Base-by-base conservation (phyloP, 169 alveolate genomes). In the Cryptosporidium ubiquitum region DNA sequence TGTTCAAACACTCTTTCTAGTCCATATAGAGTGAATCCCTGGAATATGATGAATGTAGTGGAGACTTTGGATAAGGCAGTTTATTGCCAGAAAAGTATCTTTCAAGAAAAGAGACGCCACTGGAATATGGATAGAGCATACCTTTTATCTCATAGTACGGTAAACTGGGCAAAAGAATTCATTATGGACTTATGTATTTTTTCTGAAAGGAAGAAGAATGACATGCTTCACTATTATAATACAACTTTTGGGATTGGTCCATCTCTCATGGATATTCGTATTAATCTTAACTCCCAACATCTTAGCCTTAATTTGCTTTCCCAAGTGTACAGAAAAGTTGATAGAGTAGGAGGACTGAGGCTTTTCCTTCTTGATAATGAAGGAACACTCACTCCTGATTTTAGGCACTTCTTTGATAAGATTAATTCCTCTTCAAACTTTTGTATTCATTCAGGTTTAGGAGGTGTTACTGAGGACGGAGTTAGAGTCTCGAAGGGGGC, bases 11-110 rank as follows among this genome's bases (percentile, higher is more conserved):
- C 95, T 71, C 93, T 94, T 6, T 68, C 93, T 39, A 86, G 94
- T 29, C 93, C 95, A 14, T 84, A 91, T 23, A 93, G 95, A 37
- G 92, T 93, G 23, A 93, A 94, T 79, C 96, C 96, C 26, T 94
- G 96, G 96, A 92, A 94, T 74, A 51, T 91, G 57, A 94, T 93
- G 57, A 92, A 85, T 52, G 92, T 94, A 52, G 92, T 92, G 3
- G 94, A 86, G 55, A 95, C 95, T 26, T 47, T 94, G 84, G 96
- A 93, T 69, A 66, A 84, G 58, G 93, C 92, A 18, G 84, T 93
- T 84, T 89, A 92, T 2, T 73, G 57, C n/a, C 58, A 39, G 33
- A 52, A 58, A 16, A 35, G 51, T 3, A 55, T 37, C 16, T 73
- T 68, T 6, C 68, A 51, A 2, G 71, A 73, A 20, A 58, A 73